Evolutionary conservation across 441 rosid species (phyloP), one percentile per base, ranked within the genome.

Genomic region (Eutrema salsugineum): DNA sequence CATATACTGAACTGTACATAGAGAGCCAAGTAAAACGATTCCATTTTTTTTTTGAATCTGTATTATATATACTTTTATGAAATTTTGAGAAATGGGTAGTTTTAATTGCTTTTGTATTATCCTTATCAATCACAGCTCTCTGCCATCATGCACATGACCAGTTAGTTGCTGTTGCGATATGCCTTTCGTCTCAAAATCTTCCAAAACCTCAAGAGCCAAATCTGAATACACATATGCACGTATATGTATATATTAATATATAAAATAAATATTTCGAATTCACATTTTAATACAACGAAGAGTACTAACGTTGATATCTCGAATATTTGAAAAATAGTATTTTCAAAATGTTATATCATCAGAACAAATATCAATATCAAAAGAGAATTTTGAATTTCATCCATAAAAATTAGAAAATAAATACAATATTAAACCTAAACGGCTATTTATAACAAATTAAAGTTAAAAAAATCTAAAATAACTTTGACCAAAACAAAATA

Each of bases 121-220:
- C 48, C 67, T 62, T 46, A 35, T 36, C 59, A 30, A 20, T 49
- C 4, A 36, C 47, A 49, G 24, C 43, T 65, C 59, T 65, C 70
- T 65, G 70, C 17, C 70, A 65, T 65, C 54, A 65, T 49, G 46
- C 70, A 65, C 70, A 65, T 65, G 59, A 36, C 59, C 55, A 63
- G 17, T 65, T 22, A 35, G 47, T 50, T 65, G 58, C 59, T 65
- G 58, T 5, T 64, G n/a, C 22, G 8, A 48, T 35, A 38, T 58
- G 30, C 7, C 8, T 57, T 58, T 20, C 30, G 11, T 36, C n/a
- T 40, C 49, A 42, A 60, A 24, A 24, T 22, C 20, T 40, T 42
- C 50, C 3, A 24, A 30, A 27, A 27, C 15, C 24, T 8, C 15
- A 61, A 61, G 11, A 42, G 14, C 66, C 51, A 61, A 40, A 57